These are phyloP conservation scores for Gardenia jasminoides DNA, from an alignment of 257 asterid genomes.

Conservation along the genomic window DNA sequence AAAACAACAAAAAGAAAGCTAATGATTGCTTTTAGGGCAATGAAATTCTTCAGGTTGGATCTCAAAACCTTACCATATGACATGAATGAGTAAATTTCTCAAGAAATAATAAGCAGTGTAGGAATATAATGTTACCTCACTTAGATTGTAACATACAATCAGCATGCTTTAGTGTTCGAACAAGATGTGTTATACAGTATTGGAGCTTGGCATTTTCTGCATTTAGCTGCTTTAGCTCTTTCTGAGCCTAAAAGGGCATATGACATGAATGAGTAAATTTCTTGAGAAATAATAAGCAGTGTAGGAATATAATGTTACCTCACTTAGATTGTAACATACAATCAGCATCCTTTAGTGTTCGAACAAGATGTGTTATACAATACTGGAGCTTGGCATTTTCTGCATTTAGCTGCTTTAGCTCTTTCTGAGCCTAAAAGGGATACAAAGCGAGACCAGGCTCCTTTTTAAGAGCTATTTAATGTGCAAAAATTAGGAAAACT, in stretches of 20 bases:
- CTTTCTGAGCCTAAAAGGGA: constrained; percentile 55
- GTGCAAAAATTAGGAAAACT: not conserved
- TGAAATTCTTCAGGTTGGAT: not conserved
- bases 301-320: too few species aligned
- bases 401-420: too few species aligned
- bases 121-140: constrained; percentile 30
- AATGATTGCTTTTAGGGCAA: not conserved
- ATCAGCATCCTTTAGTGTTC: too few species aligned
- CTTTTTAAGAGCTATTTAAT: not conserved
- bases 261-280: too few species aligned
- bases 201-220: constrained; percentile 64
- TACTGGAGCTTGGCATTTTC: too few species aligned
- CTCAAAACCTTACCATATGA: not conserved
- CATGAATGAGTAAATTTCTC: not conserved
- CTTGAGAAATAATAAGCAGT: too few species aligned
- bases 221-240: constrained; percentile 44
- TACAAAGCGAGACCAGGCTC: not conserved
- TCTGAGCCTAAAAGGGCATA: too few species aligned
- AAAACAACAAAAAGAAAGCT: not conserved
- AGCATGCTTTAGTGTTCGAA: constrained; percentile 57
- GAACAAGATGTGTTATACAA: too few species aligned
- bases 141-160: constrained; percentile 41
- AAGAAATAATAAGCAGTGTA: not conserved
- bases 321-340: too few species aligned
- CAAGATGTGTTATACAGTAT: constrained; percentile 68